These are phyloP conservation scores for Arthrocladium fulminans DNA, from an alignment of 2,329 filamentous ascomycete species.

Conservation along the genomic window DNA sequence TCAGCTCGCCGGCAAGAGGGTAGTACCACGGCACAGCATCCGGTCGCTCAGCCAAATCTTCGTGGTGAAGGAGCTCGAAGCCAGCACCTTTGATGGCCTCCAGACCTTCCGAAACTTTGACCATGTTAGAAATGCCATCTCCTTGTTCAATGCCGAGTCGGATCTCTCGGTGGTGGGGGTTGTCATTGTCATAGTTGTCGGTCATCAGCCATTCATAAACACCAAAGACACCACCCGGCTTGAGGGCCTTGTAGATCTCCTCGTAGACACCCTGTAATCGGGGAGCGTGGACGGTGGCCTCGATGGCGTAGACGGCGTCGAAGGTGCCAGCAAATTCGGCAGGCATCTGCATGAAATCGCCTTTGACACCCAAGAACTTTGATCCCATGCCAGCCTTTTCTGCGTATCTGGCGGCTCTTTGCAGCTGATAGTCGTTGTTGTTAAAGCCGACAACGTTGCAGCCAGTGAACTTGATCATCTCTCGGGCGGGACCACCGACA, in stretches of 20 bases:
- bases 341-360: conserved; percentile 98
- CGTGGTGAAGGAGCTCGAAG: conserved; percentile 72
- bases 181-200: conserved; percentile 81
- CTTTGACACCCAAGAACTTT: conserved; percentile 82
- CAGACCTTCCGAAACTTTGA: conserved; percentile 70
- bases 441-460: conserved; percentile 85
- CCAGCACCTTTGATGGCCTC: conserved; percentile 78
- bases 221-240: conserved; percentile 90
- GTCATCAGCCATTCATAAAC: conserved; percentile 99
- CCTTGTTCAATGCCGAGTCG: conserved; percentile 91
- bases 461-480: conserved; percentile 93
- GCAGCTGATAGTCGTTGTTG: conserved; percentile 99
- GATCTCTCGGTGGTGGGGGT: conserved; percentile 78
- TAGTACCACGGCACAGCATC: conserved; percentile 88
- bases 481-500: conserved; percentile 86
- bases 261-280: conserved; percentile 84
- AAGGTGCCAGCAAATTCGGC: conserved; percentile 61
- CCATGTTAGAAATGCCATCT: conserved; percentile 97
- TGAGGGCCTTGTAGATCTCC: conserved; percentile 89
- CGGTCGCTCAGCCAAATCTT: conserved; percentile 72
- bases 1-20: conserved; percentile 75
- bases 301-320: conserved; percentile 93
- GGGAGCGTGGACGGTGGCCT: conserved; percentile 92
- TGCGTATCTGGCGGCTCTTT: conserved; percentile 81
- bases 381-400: conserved; percentile 68